Percentiles rank a stretch among this genome's conserved stretches.
Evolutionary conservation across 176 grass and related monocot species (phyloP).

Genomic region (Alopecurus myosuroides): DNA sequence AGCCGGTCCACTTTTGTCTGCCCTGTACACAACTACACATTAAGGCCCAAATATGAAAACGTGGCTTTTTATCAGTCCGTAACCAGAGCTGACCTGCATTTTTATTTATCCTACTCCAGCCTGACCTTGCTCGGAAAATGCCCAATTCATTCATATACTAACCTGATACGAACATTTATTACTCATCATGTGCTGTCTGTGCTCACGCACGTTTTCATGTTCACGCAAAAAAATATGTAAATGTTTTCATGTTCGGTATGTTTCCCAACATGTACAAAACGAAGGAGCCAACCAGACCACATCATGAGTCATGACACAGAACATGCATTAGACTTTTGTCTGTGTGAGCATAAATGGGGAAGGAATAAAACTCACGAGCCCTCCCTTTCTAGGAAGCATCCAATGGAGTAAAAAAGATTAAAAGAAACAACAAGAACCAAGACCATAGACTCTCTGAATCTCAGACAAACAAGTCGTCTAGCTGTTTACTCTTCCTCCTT

Average conservation of each 20-base stretch:
- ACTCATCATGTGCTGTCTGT: background rate
- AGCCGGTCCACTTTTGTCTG: background rate
- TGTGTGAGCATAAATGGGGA: background rate
- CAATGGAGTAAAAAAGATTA: background rate
- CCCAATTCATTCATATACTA: background rate
- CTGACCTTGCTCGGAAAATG: background rate
- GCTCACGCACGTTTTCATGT: background rate
- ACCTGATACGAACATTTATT: background rate
- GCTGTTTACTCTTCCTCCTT: background rate
- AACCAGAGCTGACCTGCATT: background rate
- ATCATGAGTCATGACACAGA: background rate
- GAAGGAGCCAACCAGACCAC: background rate
- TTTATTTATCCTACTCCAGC: background rate
- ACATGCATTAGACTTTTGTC: background rate
- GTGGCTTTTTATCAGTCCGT: background rate
- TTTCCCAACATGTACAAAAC: background rate
- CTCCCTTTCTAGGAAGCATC: slow-evolving; percentile 39
- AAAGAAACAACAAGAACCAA: slow-evolving; percentile 6
- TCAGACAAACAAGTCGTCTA: slow-evolving; percentile 3
- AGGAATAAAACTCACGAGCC: background rate
- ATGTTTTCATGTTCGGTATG: background rate
- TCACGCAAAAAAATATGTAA: too few species aligned
- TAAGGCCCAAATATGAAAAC: too few species aligned
- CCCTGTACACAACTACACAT: background rate
- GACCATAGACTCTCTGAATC: slow-evolving; percentile 21